phyloP scores from a whole-genome alignment of 2,329 filamentous ascomycete species.

The Pseudogymnoascus sp. region DNA sequence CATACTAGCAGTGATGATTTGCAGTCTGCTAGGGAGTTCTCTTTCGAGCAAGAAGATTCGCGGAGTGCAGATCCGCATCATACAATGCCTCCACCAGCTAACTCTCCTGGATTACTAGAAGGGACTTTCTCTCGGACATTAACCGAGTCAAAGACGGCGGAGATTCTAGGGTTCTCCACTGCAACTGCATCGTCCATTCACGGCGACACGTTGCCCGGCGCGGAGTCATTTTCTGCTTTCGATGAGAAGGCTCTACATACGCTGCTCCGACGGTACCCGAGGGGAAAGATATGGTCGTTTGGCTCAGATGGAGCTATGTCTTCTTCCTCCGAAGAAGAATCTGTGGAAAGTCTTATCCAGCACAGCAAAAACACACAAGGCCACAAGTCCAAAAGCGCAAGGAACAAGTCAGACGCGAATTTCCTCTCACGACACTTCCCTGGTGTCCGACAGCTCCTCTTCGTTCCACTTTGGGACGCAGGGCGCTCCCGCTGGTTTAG shows the following conservation, averaged over 20 bases:
- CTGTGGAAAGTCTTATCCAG: no score
- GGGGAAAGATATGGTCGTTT: conserved; percentile 26
- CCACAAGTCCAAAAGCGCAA: conserved; percentile 22
- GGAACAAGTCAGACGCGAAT: conserved; percentile 10
- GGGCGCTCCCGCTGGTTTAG: conserved; percentile 21
- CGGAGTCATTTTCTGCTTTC: conserved; percentile 24
- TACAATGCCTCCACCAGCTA: background rate
- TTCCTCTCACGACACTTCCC: conserved; percentile 14
- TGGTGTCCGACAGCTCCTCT: conserved; percentile 24
- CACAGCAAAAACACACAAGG: no score
- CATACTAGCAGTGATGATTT: conserved; percentile 17
- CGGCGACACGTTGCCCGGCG: conserved; percentile 18
- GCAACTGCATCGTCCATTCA: conserved; percentile 25
- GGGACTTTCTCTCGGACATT: conserved; percentile 17
- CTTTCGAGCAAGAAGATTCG: conserved; percentile 20
- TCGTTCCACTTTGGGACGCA: conserved; percentile 26
- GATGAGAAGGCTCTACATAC: conserved; percentile 24
- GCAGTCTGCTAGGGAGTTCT: conserved; percentile 14
- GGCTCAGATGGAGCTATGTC: conserved; percentile 23
- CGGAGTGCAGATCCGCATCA: conserved; percentile 13
- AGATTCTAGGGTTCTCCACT: conserved; percentile 28
- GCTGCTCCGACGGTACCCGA: conserved; percentile 22
- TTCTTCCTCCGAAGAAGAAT: conserved; percentile 22
- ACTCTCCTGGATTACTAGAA: conserved; percentile 3
- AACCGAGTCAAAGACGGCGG: conserved; percentile 17